These are phyloP conservation scores for Epichloe elymi DNA, from an alignment of 2,329 filamentous ascomycete genomes.

Conservation along the genomic window DNA sequence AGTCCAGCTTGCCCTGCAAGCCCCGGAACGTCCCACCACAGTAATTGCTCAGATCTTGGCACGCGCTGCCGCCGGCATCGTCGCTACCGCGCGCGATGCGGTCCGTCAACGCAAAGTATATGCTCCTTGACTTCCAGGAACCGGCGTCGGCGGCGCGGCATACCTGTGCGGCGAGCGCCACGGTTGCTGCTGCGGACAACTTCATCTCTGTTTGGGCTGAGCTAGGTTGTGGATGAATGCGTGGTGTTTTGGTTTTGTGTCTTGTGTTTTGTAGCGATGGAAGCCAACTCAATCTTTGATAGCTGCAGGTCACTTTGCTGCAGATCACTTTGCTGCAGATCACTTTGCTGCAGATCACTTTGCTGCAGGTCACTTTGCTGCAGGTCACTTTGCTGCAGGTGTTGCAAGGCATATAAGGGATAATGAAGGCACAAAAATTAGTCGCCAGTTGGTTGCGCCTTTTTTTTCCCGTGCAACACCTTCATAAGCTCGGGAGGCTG, in stretches of 20 bases:
- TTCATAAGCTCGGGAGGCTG: too few species aligned
- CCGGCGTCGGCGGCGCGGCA: slow-evolving; percentile 19
- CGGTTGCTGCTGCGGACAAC: not conserved
- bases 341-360: too few species aligned
- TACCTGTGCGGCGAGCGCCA: not conserved
- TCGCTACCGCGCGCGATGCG: slow-evolving; percentile 34
- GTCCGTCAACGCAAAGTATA: slow-evolving; percentile 47
- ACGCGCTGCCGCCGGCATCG: slow-evolving; percentile 30
- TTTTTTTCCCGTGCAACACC: too few species aligned
- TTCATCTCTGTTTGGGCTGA: not conserved
- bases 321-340: too few species aligned
- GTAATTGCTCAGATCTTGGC: slow-evolving; percentile 31
- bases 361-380: too few species aligned
- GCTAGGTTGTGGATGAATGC: not conserved
- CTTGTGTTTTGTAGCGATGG: not conserved
- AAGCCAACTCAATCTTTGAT: too few species aligned
- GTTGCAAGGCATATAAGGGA: too few species aligned
- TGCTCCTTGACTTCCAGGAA: slow-evolving; percentile 39
- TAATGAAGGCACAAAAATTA: too few species aligned
- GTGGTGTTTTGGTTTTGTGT: not conserved
- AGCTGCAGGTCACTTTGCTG: too few species aligned
- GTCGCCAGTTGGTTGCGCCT: too few species aligned
- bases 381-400: too few species aligned
- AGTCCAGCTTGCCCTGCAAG: slow-evolving; percentile 45
- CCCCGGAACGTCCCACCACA: slow-evolving; percentile 50